Evolutionary conservation across 2,329 filamentous ascomycete genomes (phyloP).

Genomic region (Aspergillus sp.): DNA sequence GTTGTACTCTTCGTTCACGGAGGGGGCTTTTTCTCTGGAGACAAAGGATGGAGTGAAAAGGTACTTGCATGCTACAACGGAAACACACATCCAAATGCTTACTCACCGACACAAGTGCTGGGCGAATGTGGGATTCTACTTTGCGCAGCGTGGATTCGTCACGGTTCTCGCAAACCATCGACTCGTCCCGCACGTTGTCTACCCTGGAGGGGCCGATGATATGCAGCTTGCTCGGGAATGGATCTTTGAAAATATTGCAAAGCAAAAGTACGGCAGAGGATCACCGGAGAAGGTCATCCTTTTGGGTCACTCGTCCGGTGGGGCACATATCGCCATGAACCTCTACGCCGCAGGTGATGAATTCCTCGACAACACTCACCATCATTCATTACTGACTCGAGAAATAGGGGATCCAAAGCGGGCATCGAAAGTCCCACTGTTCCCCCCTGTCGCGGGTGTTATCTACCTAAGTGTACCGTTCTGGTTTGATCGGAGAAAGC

Average conservation of each 20-base stretch:
- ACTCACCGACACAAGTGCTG: too few relatives aligned
- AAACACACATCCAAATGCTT: too few relatives aligned
- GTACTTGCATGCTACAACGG: too few relatives aligned
- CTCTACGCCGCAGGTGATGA: slow-evolving; percentile 3
- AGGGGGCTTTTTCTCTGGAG: slow-evolving; percentile 11
- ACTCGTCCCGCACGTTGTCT: slow-evolving; percentile 8
- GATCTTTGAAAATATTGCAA: slow-evolving; percentile 6
- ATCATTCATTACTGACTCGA: too few relatives aligned
- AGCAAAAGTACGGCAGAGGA: background rate
- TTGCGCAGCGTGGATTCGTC: slow-evolving; percentile 2
- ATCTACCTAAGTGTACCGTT: slow-evolving; percentile 12
- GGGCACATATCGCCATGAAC: slow-evolving; percentile 4
- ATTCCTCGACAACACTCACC: too few relatives aligned
- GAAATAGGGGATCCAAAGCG: slow-evolving; percentile 1
- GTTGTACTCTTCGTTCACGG: slow-evolving; percentile 10
- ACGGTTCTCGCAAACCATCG: slow-evolving; percentile 9
- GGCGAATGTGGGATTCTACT: slow-evolving; percentile 8
- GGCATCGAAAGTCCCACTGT: background rate
- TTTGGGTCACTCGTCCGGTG: slow-evolving; percentile 5
- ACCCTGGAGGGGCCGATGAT: slow-evolving; percentile 11
- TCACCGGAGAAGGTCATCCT: background rate
- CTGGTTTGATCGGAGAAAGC: slow-evolving; percentile 8
- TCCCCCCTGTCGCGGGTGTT: slow-evolving; percentile 9
- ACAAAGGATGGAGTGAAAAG: slow-evolving; percentile 12
- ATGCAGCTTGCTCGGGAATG: slow-evolving; percentile 12